phyloP scores from a whole-genome alignment of 2,329 filamentous ascomycete species.

The Xylaria sp. region DNA sequence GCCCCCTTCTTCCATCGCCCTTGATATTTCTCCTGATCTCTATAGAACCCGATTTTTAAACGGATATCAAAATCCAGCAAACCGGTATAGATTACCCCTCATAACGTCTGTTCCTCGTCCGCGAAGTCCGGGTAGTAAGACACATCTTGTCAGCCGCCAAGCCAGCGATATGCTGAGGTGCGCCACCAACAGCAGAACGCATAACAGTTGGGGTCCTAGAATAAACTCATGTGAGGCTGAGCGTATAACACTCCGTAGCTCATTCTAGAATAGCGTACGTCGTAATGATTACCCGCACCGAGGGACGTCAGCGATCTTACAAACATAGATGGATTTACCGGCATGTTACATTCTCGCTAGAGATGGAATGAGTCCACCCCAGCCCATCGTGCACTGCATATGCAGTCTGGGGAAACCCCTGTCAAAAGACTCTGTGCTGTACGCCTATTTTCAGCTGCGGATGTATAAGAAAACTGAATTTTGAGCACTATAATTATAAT shows the following conservation, averaged over 20 bases:
- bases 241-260: background rate
- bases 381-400: slow-evolving; percentile 4
- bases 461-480: background rate
- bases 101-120: background rate
- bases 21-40: background rate
- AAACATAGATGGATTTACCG: slow-evolving; percentile 6
- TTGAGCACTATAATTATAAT: background rate
- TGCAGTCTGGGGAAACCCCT: slow-evolving; percentile 24
- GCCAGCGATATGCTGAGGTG: slow-evolving; percentile 18
- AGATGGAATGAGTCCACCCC: slow-evolving; percentile 1
- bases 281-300: slow-evolving; percentile 1
- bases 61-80: background rate
- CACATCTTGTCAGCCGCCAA: slow-evolving; percentile 28
- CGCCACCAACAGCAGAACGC: background rate
- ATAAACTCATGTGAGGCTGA: slow-evolving; percentile 30
- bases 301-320: slow-evolving; percentile 6
- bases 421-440: background rate
- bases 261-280: slow-evolving; percentile 7
- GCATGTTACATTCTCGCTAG: slow-evolving; percentile 23
- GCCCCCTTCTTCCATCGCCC: background rate
- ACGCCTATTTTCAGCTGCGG: slow-evolving; percentile 17
- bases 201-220: slow-evolving; percentile 12
- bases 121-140: background rate
- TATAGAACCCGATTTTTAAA: no score
- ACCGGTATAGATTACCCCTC: background rate